phyloP scores from a whole-genome alignment of 768 basidiomycete species.

The Trametopsis cervina region DNA sequence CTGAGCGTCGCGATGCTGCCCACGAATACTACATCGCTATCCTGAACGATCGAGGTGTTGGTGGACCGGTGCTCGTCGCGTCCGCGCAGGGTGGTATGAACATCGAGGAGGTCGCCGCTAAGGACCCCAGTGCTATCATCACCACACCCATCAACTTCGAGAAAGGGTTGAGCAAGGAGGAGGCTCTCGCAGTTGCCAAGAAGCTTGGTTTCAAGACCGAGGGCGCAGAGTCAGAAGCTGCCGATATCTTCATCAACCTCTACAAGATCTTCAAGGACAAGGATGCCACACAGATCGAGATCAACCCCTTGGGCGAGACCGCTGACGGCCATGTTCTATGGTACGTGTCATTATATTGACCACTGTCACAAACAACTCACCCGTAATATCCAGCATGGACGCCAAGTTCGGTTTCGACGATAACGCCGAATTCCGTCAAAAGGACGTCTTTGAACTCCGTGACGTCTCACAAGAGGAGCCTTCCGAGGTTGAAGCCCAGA shows the following conservation, averaged over 20 bases:
- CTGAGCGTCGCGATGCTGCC: constrained; percentile 85
- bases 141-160: constrained; percentile 87
- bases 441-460: constrained; percentile 81
- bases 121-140: constrained; percentile 91
- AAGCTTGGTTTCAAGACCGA: constrained; percentile 84
- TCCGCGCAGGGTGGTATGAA: constrained; percentile 99
- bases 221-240: constrained; percentile 73
- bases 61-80: constrained; percentile 88
- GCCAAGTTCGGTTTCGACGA: constrained; percentile 99
- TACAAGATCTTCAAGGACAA: constrained; percentile 98
- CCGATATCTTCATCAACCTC: constrained; percentile 87
- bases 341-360: constrained; percentile 34
- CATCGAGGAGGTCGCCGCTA: constrained; percentile 97
- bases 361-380: background rate
- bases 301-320: constrained; percentile 95
- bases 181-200: constrained; percentile 74
- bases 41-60: constrained; percentile 86
- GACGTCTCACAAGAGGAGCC: constrained; percentile 95
- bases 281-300: constrained; percentile 99
- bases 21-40: constrained; percentile 99
- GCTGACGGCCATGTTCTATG: constrained; percentile 89
- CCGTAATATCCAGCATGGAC: constrained; percentile 71
- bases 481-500: constrained; percentile 96
- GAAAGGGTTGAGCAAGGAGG: constrained; percentile 66
- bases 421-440: constrained; percentile 97